A percentile compares a stretch with the other conserved stretches of the same genome.
phyloP scores from a whole-genome alignment of 139 green algal genomes.

The Tetradesmus obliquus region DNA sequence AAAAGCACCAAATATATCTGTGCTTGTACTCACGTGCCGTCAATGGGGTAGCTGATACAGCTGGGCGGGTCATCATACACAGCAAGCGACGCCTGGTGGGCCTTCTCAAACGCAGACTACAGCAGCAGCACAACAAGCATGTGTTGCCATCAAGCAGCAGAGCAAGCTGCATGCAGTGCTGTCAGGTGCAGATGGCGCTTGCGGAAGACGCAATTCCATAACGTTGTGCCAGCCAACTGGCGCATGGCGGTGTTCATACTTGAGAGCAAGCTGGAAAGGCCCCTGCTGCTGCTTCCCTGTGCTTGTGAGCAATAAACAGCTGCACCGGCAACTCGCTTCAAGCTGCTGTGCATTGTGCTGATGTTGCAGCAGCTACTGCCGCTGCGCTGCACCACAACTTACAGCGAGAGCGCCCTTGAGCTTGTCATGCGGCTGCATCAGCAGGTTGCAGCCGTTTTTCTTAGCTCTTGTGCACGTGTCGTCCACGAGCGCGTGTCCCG shows the following conservation, averaged over 20 bases:
- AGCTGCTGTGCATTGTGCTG: not conserved
- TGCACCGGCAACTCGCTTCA: no score
- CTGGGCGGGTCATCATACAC: constrained; percentile 36
- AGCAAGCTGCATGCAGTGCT: not conserved
- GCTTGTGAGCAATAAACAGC: no score
- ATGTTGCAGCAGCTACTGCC: not conserved
- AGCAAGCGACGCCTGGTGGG: constrained; percentile 14
- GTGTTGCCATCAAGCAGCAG: not conserved
- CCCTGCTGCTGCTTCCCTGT: no score
- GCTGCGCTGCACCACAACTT: not conserved
- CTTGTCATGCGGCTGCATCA: constrained; percentile 12
- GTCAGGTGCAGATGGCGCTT: no score
- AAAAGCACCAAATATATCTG: not conserved
- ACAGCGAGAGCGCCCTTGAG: not conserved
- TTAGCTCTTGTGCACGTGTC: constrained; percentile 18
- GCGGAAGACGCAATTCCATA: no score
- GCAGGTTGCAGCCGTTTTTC: constrained; percentile 9
- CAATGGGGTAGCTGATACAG: constrained; percentile 24
- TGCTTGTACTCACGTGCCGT: not conserved
- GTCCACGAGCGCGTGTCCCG: constrained; percentile 45
- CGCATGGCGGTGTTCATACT: no score
- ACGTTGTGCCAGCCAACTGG: no score
- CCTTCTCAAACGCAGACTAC: constrained; percentile 26
- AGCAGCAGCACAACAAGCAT: not conserved
- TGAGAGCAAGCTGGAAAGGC: no score